Evolutionary conservation across 306 rosid genomes (phyloP).

Genomic region (Gynostemma pentaphyllum): DNA sequence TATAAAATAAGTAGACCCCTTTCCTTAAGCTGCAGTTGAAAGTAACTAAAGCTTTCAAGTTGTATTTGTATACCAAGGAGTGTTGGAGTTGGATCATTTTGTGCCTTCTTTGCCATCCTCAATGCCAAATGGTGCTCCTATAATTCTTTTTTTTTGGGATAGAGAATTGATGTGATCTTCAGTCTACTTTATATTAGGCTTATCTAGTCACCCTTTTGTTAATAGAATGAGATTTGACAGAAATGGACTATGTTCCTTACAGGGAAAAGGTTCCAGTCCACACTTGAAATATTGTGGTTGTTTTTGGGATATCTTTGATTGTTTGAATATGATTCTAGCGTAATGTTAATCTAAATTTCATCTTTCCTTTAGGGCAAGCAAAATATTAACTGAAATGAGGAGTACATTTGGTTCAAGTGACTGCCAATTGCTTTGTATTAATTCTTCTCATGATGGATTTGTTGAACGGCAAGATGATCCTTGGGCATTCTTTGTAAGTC

Average conservation of each 20-base stretch:
- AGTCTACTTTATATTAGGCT: background rate
- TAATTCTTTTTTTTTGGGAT: no score
- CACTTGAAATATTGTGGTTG: background rate
- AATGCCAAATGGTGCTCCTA: no score
- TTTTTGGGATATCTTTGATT: background rate
- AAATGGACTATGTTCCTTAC: background rate
- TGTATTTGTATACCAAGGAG: no score
- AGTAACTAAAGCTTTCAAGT: no score
- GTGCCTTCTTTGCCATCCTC: no score
- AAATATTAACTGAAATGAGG: constrained; percentile 69
- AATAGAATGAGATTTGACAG: background rate
- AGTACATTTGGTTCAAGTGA: constrained; percentile 65
- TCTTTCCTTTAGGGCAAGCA: constrained; percentile 53
- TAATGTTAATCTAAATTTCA: constrained; percentile 13
- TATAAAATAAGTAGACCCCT: no score
- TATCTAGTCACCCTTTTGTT: background rate
- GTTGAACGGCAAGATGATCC: constrained; percentile 63
- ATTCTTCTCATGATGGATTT: constrained; percentile 52
- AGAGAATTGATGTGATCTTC: background rate
- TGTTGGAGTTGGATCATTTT: no score
- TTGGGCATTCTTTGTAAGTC: constrained; percentile 70
- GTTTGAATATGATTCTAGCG: background rate
- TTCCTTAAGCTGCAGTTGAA: no score
- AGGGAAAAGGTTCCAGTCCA: background rate
- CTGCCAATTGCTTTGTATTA: constrained; percentile 65